These are phyloP conservation scores for Monilinia laxa DNA, from an alignment of 2,329 filamentous ascomycete genomes.

Conservation along the genomic window DNA sequence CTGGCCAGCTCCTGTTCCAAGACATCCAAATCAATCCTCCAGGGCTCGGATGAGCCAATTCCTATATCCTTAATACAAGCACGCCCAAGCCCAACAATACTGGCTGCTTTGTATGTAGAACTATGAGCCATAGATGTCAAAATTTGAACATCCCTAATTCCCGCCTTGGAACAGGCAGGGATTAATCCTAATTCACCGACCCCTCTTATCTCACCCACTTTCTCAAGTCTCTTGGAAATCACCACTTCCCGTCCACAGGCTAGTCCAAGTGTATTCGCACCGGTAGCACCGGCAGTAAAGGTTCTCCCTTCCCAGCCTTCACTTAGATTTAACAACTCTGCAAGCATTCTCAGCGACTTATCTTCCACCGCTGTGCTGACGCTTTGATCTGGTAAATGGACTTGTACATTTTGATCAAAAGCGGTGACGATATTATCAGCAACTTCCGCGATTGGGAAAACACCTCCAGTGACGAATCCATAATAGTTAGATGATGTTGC, in stretches of 20 bases:
- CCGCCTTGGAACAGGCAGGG: slow-evolving; percentile 61
- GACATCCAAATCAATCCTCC: slow-evolving; percentile 66
- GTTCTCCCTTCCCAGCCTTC: slow-evolving; percentile 67
- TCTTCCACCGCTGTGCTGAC: slow-evolving; percentile 76
- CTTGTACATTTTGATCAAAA: slow-evolving; percentile 80
- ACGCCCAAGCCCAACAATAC: slow-evolving; percentile 76
- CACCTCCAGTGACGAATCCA: slow-evolving; percentile 84
- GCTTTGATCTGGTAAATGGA: slow-evolving; percentile 76
- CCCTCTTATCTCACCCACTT: slow-evolving; percentile 40
- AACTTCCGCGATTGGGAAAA: slow-evolving; percentile 73
- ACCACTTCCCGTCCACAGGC: slow-evolving; percentile 70
- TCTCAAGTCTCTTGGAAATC: slow-evolving; percentile 45
- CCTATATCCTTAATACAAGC: slow-evolving; percentile 62
- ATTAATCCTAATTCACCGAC: slow-evolving; percentile 71
- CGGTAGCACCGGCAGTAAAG: slow-evolving; percentile 75
- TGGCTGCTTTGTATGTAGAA: slow-evolving; percentile 79
- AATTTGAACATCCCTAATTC: slow-evolving; percentile 68
- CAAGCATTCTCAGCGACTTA: slow-evolving; percentile 66
- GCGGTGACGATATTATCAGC: slow-evolving; percentile 82
- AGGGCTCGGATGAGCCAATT: slow-evolving; percentile 54
- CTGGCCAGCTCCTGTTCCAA: slow-evolving; percentile 60
- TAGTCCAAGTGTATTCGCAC: slow-evolving; percentile 63
- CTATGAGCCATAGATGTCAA: slow-evolving; percentile 82
- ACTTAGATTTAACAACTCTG: slow-evolving; percentile 63
- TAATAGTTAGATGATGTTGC: slow-evolving; percentile 58